Base-by-base conservation (phyloP, 2,329 filamentous ascomycete species). In the Arthroderma sp. region DNA sequence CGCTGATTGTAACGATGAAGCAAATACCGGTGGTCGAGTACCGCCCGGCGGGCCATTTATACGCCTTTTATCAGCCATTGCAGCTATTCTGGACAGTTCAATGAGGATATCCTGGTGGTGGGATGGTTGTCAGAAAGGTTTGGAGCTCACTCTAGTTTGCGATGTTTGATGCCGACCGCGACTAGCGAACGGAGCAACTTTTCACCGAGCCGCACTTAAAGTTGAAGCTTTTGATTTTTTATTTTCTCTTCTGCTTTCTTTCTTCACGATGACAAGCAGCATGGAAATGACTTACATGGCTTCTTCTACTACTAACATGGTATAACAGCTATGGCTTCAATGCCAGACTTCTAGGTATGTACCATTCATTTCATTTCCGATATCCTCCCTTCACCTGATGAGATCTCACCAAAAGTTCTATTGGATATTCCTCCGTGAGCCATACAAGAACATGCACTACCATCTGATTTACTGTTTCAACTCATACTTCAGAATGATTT, bases 21-120 rank as follows among this genome's bases (percentile, higher is more conserved):
- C 74, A 59, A 81, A 95, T 3, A 86, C 67, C 1, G 87, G 85
- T 10, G 86, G 76, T 31, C 74, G 66, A 6, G 87, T 96, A 29
- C 78, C 77, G 43, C 85, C 84, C 36, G 79, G 71, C 5, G 91
- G 91, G 4, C 86, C 86, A 65, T 96, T 96, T 53, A 94, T 80
- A 55, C 91, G 80, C 66, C 89, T 81, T 63, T 88, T 78, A 62
- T 98, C 91, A 46, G 82, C 71, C 83, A 88, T 87, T 45, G 55
- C 53, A 56, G 29, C 11, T 36, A 36, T 10, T 11, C 9, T 3
- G 9, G 9, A 10, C 33, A 36, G 33, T 36, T 9, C 11, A 9
- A 36, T 36, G 9, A 9, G 9, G 33, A 11, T 36, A 11, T 11
- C 11, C 11, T 2, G 33, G 11, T 11, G 9, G 33, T 10, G 33